Evolutionary conservation across 768 basidiomycete species (phyloP).

Genomic region (Amanita fuliginea): DNA sequence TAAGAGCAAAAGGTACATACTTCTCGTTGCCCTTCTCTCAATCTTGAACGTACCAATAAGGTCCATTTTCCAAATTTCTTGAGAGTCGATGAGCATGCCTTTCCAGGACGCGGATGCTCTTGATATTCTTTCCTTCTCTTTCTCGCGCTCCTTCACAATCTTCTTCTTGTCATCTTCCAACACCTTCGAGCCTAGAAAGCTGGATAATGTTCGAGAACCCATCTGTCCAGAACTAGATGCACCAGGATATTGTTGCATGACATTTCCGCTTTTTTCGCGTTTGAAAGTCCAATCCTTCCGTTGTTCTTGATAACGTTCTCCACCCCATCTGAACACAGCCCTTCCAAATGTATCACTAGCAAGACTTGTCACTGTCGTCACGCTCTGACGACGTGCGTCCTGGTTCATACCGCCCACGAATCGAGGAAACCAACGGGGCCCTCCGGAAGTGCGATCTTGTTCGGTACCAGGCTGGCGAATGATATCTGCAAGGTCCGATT

Average conservation of each 20-base stretch:
- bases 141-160: slow-evolving; percentile 9
- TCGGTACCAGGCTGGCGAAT: slow-evolving; percentile 12
- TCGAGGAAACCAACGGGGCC: slow-evolving; percentile 12
- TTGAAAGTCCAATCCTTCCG: slow-evolving; percentile 49
- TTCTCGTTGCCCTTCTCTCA: slow-evolving; percentile 29
- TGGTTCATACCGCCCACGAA: slow-evolving; percentile 10
- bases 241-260: slow-evolving; percentile 2
- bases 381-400: slow-evolving; percentile 28
- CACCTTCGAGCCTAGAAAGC: slow-evolving; percentile 18
- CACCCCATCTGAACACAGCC: slow-evolving; percentile 29
- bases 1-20: slow-evolving; percentile 17
- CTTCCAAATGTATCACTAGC: slow-evolving; percentile 30
- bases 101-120: slow-evolving; percentile 22
- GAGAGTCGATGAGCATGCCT: slow-evolving; percentile 39
- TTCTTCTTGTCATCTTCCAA: slow-evolving; percentile 18
- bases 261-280: slow-evolving; percentile 34
- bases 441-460: slow-evolving; percentile 10
- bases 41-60: slow-evolving; percentile 58
- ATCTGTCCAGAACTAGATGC: background rate
- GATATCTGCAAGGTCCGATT: slow-evolving; percentile 9
- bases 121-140: slow-evolving; percentile 9
- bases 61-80: slow-evolving; percentile 60
- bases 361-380: slow-evolving; percentile 23
- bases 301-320: slow-evolving; percentile 31
- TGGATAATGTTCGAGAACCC: background rate